A percentile compares a stretch with the other conserved stretches of the same genome.
These are phyloP conservation scores for Salix purpurea DNA, from an alignment of 345 rosid genomes.

Conservation along the genomic window DNA sequence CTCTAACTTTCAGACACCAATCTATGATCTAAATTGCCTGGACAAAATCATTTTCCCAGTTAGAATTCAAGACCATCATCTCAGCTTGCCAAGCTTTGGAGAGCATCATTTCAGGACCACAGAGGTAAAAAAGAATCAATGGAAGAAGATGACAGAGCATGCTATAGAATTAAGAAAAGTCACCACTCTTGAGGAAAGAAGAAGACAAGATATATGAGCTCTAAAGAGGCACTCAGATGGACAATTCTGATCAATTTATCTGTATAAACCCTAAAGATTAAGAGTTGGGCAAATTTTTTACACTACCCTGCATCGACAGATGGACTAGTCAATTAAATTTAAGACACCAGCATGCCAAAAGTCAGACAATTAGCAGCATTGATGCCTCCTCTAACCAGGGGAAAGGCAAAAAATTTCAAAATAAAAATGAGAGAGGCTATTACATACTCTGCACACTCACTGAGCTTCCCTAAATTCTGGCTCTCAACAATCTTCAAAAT, in stretches of 20 bases:
- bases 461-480: constrained; percentile 90
- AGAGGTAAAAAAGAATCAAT: not conserved
- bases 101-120: not conserved
- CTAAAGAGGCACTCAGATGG: not conserved
- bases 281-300: not conserved
- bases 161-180: not conserved
- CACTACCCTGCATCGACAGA: not conserved
- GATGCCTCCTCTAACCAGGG: not conserved
- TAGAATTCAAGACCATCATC: not conserved
- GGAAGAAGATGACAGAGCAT: not conserved
- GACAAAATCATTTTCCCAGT: not conserved
- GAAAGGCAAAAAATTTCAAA: not conserved
- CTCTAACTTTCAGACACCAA: not conserved
- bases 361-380: not conserved
- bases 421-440: not conserved
- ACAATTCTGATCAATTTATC: not conserved
- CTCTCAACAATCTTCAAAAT: constrained; percentile 99
- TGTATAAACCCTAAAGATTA: not conserved
- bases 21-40: not conserved
- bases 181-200: not conserved
- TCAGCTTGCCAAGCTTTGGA: not conserved
- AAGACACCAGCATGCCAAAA: not conserved
- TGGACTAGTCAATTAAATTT: not conserved
- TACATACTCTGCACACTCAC: constrained; percentile 96
- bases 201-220: not conserved